phyloP scores from a whole-genome alignment of 108 stramenopile species.

The Fragilaria radians region DNA sequence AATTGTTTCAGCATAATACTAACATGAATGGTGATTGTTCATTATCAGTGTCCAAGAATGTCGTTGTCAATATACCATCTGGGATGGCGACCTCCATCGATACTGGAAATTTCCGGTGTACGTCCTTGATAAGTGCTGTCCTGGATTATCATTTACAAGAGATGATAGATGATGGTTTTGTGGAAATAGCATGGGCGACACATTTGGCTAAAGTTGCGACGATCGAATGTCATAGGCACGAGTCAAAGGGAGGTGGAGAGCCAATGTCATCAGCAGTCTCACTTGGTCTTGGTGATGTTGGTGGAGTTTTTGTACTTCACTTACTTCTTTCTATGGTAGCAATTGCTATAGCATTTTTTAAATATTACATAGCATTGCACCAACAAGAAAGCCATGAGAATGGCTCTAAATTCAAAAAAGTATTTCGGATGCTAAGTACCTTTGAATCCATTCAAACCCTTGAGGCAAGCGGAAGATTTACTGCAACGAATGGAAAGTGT shows the following conservation, averaged over 20 bases:
- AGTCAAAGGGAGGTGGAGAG: not conserved
- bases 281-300: not conserved
- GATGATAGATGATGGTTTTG: constrained; percentile 13
- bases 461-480: too few species aligned
- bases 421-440: too few species aligned
- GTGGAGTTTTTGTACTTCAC: constrained; percentile 4
- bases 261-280: not conserved
- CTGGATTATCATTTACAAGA: too few species aligned
- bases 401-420: too few species aligned
- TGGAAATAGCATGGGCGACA: constrained; percentile 6
- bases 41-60: constrained; percentile 23
- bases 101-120: constrained; percentile 20
- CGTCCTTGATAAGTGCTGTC: too few species aligned
- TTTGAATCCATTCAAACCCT: too few species aligned
- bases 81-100: constrained; percentile 28
- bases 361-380: too few species aligned
- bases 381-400: too few species aligned
- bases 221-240: constrained; percentile 5
- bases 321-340: not conserved
- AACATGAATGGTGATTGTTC: constrained; percentile 20
- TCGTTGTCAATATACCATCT: constrained; percentile 1
- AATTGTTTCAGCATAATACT: constrained; percentile 11
- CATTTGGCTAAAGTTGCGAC: constrained; percentile 6
- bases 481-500: too few species aligned
- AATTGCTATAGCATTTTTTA: too few species aligned